Conservation (phyloP, 208 protist genomes). For the Porcisia deanei region DNA sequence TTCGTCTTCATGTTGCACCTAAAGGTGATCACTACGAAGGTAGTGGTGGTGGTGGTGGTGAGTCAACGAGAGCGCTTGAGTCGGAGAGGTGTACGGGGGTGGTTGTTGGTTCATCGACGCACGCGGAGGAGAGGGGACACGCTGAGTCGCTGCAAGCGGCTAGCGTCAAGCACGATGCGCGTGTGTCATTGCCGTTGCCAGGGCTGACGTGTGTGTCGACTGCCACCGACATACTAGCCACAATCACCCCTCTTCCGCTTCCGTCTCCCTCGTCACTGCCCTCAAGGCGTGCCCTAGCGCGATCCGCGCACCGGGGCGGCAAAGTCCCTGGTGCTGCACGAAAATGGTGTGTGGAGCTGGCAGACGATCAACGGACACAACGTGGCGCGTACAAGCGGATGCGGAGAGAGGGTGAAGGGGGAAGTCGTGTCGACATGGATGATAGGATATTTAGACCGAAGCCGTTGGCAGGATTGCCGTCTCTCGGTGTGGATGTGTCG, state of each 20-base stretch:
- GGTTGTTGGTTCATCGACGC: neutral
- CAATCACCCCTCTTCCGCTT: constrained; percentile 21
- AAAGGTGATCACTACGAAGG: neutral
- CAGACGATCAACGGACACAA: neutral
- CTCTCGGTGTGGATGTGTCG: constrained; percentile 18
- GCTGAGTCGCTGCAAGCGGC: neutral
- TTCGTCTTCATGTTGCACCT: neutral
- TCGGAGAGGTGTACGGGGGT: neutral
- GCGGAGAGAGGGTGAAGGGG: neutral
- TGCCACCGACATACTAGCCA: constrained; percentile 32
- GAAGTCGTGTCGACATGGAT: no score
- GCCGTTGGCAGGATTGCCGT: constrained; percentile 23
- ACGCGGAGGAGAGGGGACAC: neutral
- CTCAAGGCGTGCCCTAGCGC: neutral
- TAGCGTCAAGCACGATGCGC: neutral
- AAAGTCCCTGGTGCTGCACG: neutral
- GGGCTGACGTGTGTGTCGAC: neutral
- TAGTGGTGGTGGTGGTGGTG: no score
- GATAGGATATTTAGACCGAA: neutral
- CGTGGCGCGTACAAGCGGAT: neutral
- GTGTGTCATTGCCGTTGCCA: neutral
- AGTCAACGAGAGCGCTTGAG: neutral
- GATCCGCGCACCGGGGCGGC: neutral
- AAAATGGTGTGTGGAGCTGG: neutral
- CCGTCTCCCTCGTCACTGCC: neutral